These are phyloP conservation scores for Trypanosoma mega DNA, from an alignment of 208 protist species.

Conservation along the genomic window DNA sequence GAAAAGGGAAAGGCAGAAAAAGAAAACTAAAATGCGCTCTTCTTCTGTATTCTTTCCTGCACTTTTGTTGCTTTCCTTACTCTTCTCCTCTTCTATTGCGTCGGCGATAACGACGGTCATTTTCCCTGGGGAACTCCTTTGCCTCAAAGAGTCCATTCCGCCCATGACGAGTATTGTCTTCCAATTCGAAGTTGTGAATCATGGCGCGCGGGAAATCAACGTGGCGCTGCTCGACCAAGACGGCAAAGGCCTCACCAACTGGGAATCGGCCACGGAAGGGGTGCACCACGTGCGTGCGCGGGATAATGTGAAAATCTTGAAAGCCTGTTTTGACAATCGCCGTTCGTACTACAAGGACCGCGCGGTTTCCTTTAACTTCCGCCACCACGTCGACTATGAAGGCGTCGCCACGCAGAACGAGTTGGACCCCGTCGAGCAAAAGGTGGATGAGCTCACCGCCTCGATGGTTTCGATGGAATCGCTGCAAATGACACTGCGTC, in stretches of 20 bases:
- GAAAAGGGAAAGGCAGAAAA: background rate
- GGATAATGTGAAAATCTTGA: conserved; percentile 18
- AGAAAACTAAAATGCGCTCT: background rate
- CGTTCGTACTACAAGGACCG: conserved; percentile 34
- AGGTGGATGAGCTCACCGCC: conserved; percentile 31
- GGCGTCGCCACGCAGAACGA: conserved; percentile 20
- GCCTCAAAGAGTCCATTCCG: conserved; percentile 38
- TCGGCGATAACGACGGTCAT: conserved; percentile 26
- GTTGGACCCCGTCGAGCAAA: conserved; percentile 76
- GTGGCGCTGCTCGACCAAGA: conserved; percentile 29
- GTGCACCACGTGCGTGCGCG: conserved; percentile 29
- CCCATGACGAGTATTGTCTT: conserved; percentile 29
- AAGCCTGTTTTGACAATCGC: conserved; percentile 56
- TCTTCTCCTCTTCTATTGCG: background rate
- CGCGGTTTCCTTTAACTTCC: conserved; percentile 49
- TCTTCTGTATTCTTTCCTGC: conserved; percentile 5
- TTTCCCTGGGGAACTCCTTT: conserved; percentile 21
- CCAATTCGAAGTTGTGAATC: conserved; percentile 31
- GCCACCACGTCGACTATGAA: conserved; percentile 31
- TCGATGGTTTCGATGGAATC: conserved; percentile 43
- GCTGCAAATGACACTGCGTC: conserved; percentile 48
- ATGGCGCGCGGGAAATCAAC: conserved; percentile 26
- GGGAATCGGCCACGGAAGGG: conserved; percentile 29
- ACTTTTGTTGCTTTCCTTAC: conserved; percentile 14
- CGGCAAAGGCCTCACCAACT: conserved; percentile 25